phyloP scores from a whole-genome alignment of 352 stramenopile species.

The Phytophthora sp. region DNA sequence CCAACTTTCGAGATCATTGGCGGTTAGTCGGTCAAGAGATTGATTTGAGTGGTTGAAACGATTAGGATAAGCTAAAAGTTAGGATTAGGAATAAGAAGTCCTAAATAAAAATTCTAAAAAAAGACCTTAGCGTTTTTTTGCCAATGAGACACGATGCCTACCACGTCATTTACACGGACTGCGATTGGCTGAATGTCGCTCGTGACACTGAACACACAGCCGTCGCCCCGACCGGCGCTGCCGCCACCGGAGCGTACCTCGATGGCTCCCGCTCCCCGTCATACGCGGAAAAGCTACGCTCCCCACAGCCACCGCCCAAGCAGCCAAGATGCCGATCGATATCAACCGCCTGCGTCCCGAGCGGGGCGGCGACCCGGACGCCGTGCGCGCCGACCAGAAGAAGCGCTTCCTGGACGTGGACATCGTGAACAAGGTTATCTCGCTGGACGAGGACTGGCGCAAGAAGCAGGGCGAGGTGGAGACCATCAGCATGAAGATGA shows the following conservation, averaged over 20 bases:
- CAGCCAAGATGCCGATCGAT: slow-evolving; percentile 95
- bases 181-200: slow-evolving; percentile 21
- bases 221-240: too few relatives aligned
- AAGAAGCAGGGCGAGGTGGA: slow-evolving; percentile 88
- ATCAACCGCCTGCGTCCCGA: slow-evolving; percentile 97
- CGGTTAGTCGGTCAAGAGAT: too few relatives aligned
- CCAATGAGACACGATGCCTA: too few relatives aligned
- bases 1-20: too few relatives aligned
- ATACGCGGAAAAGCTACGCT: slow-evolving; percentile 34
- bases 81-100: too few relatives aligned
- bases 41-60: background rate
- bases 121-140: background rate
- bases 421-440: slow-evolving; percentile 95
- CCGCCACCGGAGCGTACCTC: too few relatives aligned
- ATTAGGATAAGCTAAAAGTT: too few relatives aligned
- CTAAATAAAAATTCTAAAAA: too few relatives aligned
- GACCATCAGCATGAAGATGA: slow-evolving; percentile 88
- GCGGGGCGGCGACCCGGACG: slow-evolving; percentile 95
- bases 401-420: slow-evolving; percentile 95
- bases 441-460: slow-evolving; percentile 92
- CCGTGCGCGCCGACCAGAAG: slow-evolving; percentile 93
- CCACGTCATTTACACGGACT: background rate
- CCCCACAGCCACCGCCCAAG: slow-evolving; percentile 22
- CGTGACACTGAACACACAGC: too few relatives aligned
- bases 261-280: slow-evolving; percentile 21